phyloP scores from a whole-genome alignment of 192 early-diverging fungal species.

The Backusella parvicylindrica region DNA sequence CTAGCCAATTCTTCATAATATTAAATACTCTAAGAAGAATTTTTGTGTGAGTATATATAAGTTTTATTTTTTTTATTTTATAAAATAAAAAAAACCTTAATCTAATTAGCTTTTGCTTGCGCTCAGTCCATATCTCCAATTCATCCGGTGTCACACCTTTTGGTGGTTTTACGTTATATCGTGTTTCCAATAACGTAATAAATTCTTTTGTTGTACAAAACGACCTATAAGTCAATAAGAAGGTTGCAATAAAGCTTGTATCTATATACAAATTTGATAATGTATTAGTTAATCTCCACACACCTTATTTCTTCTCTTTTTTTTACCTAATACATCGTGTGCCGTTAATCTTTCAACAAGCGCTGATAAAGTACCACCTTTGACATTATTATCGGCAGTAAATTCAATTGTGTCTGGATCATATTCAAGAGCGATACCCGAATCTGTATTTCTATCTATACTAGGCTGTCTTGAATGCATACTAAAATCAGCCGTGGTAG shows the following conservation, averaged over 20 bases:
- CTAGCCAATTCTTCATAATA: constrained; percentile 90
- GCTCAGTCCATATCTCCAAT: constrained; percentile 73
- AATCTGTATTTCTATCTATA: not conserved
- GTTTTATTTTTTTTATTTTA: not conserved
- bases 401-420: constrained; percentile 61
- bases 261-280: constrained; percentile 42
- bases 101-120: constrained; percentile 81
- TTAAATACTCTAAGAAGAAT: constrained; percentile 64
- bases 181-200: constrained; percentile 64
- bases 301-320: constrained; percentile 4
- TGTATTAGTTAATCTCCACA: not conserved
- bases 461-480: not conserved
- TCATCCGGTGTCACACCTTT: constrained; percentile 60
- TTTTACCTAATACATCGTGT: constrained; percentile 59
- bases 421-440: constrained; percentile 40
- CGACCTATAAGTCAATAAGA: constrained; percentile 87
- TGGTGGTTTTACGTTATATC: constrained; percentile 76
- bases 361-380: constrained; percentile 74
- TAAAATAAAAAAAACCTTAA: constrained; percentile 46
- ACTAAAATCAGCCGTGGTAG: not conserved
- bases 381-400: constrained; percentile 70
- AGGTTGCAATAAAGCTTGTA: constrained; percentile 73
- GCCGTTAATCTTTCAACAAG: constrained; percentile 78
- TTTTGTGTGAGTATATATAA: not conserved
- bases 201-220: constrained; percentile 80